phyloP scores from a whole-genome alignment of 768 basidiomycete genomes.

The Termitomyces sp. region DNA sequence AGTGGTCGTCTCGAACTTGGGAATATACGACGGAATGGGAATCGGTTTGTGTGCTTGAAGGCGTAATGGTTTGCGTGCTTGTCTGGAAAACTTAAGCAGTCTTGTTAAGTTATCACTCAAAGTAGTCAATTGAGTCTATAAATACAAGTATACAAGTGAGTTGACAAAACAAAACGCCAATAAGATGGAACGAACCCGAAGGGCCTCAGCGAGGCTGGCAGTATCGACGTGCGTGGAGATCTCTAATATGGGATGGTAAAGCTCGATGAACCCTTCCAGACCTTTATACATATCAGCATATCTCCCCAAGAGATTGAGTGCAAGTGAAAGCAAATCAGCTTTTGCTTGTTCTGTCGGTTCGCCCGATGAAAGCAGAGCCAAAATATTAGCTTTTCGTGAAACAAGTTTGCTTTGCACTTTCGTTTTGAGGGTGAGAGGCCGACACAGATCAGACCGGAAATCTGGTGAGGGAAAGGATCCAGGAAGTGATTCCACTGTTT shows the following conservation, averaged over 20 bases:
- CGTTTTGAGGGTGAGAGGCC: conserved; percentile 30
- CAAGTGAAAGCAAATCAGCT: conserved; percentile 58
- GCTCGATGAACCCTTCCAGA: conserved; percentile 78
- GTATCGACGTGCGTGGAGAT: conserved; percentile 51
- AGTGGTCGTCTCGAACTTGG: conserved; percentile 80
- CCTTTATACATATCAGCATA: conserved; percentile 76
- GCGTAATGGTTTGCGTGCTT: conserved; percentile 69
- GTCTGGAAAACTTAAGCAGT: conserved; percentile 65
- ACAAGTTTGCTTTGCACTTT: conserved; percentile 34
- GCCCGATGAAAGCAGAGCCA: conserved; percentile 29
- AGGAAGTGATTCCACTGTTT: conserved; percentile 43
- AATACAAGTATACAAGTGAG: conserved; percentile 14
- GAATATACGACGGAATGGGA: conserved; percentile 88
- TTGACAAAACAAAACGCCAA: conserved; percentile 5
- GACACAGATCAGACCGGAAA: conserved; percentile 46
- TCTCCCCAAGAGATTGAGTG: conserved; percentile 57
- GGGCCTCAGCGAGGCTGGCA: conserved; percentile 36
- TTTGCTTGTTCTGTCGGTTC: conserved; percentile 58
- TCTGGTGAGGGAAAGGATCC: conserved; percentile 72
- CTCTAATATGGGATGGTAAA: conserved; percentile 63
- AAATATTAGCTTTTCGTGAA: conserved; percentile 41
- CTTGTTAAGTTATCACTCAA: conserved; percentile 47
- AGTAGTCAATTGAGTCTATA: conserved; percentile 41
- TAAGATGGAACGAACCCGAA: conserved; percentile 42
- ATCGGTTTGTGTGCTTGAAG: conserved; percentile 96